Evolutionary conservation across 108 stramenopile species (phyloP).

Genomic region (Skeletonema grethae): DNA sequence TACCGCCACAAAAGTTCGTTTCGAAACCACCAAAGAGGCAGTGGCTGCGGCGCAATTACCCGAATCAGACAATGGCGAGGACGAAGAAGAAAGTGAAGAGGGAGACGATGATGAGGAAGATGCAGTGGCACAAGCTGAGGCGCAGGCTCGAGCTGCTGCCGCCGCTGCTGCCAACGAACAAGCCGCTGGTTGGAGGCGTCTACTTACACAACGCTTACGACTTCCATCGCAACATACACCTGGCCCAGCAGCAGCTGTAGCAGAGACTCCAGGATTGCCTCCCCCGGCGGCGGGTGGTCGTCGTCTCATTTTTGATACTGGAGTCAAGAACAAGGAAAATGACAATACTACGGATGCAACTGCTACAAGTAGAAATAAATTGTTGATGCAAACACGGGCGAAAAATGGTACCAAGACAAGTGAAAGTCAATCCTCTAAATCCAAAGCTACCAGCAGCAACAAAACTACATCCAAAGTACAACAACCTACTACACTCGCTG

Average conservation of each 20-base stretch:
- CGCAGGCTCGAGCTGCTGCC: slow-evolving; percentile 6
- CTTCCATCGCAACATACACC: slow-evolving; percentile 48
- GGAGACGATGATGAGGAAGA: not conserved
- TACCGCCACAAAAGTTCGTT: not conserved
- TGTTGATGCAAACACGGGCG: slow-evolving; percentile 8
- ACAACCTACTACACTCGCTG: not conserved
- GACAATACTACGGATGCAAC: not conserved
- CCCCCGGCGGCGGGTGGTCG: slow-evolving; percentile 33
- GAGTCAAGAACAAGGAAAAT: slow-evolving; percentile 7
- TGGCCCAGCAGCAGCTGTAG: not conserved
- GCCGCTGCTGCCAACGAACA: not conserved
- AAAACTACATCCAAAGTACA: not conserved
- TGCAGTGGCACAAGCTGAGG: slow-evolving; percentile 1
- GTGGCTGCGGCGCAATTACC: slow-evolving; percentile 8
- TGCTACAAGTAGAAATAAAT: not conserved
- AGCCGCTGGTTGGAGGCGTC: not conserved
- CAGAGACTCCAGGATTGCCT: slow-evolving; percentile 2
- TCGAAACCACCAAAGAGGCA: slow-evolving; percentile 7
- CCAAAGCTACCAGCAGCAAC: not conserved
- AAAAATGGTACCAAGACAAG: not conserved
- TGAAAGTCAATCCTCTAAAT: not conserved
- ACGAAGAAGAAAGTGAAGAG: not conserved
- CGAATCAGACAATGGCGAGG: slow-evolving; percentile 1
- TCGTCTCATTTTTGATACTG: slow-evolving; percentile 34
- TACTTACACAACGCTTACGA: slow-evolving; percentile 20